Evolutionary conservation across 495 filamentous ascomycete species (phyloP), one percentile per base, ranked within the genome.

Genomic region (Tuber calosporum): DNA sequence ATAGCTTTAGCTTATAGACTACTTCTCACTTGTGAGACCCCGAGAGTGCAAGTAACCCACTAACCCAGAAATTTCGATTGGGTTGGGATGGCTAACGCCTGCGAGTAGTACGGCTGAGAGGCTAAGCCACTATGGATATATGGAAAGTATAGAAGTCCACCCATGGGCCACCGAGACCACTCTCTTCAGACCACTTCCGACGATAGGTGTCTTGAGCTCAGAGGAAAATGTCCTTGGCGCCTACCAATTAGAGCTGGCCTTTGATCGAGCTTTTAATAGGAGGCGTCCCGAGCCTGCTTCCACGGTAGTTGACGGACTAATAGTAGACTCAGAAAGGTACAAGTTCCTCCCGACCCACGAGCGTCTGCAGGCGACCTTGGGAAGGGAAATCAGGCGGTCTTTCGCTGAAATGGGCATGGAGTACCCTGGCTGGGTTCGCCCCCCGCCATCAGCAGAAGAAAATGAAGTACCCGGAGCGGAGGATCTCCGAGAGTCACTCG

Each of bases 61-160:
- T 17, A 17, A 19, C 34, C 53, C 26, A 30, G 30, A 34, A 34
- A 34, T 53, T 34, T 4, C 1, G 53, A 17, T 62, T 30, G 26
- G 53, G 53, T 34, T 34, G 34, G 13, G 30, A 17, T 62, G 26
- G 13, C 13, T 62, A 62, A 62, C 19, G 26, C 9, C 30, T 26
- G 36, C 30, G 30, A 66, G 38, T 19, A 78, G 76, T 40, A 45
- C 70, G 5, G 76, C 53, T 19, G 76, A 78, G 66, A 78, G 76
- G n/a, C 75, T 78, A 22, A 68, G 42, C 22, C 76, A 78, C 41
- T 78, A 78, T 34, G 76, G 74, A 30, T 78, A 77, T 11, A 77
- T 69, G 48, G 67, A 73, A n/a, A 20, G 26, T 1, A 38, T 73
- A 9, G 72, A 48, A 20, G 41, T 74, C 22, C 53, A 73, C n/a